These are phyloP conservation scores for Penicillium expansum DNA, from an alignment of 2,329 filamentous ascomycete species.

Conservation along the genomic window DNA sequence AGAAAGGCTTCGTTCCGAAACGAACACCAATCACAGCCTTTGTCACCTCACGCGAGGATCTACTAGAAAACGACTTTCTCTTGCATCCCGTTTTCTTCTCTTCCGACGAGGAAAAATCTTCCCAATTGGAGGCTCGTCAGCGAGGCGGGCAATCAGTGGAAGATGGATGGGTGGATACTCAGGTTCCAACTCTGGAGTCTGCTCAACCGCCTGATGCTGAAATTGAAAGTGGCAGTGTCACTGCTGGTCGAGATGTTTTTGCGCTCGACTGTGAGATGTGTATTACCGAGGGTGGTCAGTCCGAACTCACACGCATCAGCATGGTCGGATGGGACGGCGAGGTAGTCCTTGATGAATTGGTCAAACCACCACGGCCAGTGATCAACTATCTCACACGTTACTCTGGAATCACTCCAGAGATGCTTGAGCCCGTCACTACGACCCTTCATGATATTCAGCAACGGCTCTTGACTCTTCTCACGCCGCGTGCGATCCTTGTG, in stretches of 20 bases:
- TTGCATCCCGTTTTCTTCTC: constrained; percentile 74
- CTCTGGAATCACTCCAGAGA: constrained; percentile 86
- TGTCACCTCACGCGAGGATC: constrained; percentile 67
- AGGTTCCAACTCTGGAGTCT: constrained; percentile 64
- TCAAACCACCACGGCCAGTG: constrained; percentile 85
- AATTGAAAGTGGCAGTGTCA: constrained; percentile 77
- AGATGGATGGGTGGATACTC: constrained; percentile 80
- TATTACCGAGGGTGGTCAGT: constrained; percentile 73
- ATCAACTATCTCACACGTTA: constrained; percentile 86
- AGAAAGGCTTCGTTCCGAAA: constrained; percentile 67
- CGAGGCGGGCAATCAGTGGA: constrained; percentile 48
- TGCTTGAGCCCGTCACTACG: constrained; percentile 79
- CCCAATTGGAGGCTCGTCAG: constrained; percentile 54
- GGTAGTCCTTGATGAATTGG: constrained; percentile 81
- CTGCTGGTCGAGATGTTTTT: constrained; percentile 73
- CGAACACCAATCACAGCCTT: constrained; percentile 81
- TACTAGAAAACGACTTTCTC: constrained; percentile 78
- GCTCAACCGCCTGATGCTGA: constrained; percentile 66
- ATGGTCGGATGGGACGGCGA: constrained; percentile 81
- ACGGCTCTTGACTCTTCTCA: constrained; percentile 68
- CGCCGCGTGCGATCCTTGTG: constrained; percentile 45
- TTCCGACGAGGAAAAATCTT: constrained; percentile 54
- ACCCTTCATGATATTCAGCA: constrained; percentile 78
- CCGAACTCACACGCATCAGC: constrained; percentile 85
- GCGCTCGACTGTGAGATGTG: constrained; percentile 98